Evolutionary conservation across 495 filamentous ascomycete genomes (phyloP), one percentile per base, ranked within the genome.

Genomic region (Parathielavia hyrcaniae): DNA sequence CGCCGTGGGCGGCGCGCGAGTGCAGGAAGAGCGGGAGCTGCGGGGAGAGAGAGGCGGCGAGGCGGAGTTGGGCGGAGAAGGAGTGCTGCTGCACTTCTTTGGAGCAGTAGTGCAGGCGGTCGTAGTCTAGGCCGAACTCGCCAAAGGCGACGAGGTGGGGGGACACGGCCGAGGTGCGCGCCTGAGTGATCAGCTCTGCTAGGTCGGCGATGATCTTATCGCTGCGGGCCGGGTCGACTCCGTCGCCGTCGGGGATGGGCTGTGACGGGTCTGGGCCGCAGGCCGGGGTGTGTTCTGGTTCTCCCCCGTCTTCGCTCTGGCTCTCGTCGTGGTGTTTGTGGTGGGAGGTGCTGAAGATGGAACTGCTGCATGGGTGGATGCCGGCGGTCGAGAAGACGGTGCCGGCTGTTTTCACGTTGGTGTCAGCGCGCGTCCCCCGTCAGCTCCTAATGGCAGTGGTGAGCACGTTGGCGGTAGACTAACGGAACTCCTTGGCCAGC

Each of bases 61-160:
- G 76, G 23, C 86, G 83, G 0, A 85, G 82, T 67, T 97, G 93
- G 6, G 79, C 79, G 5, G 82, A 81, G 67, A 98, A 98, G 59
- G 89, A 95, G 61, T 87, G 85, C 9, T 91, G 78, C 67, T 98
- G 93, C 5, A 83, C 76, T 26, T 90, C 86, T 48, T 83, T 86
- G 1, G 82, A 77, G 64, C 83, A 87, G 64, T 91, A 83, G 64
- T 86, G 86, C 13, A 98, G 73, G 3, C 93, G 82, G 71, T 98
- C 93, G 67, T 97, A 98, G 72, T 98, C 93, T 1, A 98, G 83
- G 10, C 93, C 93, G 55, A 98, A 90, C 68, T 98, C 93, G 43
- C 93, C 93, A 67, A 97, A 95, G 20, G 93, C 95, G 13, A 89
- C 85, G 19, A 78, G 45, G 70, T 77, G 9, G 73, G 43, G 44